These are phyloP conservation scores for Ogataea dorogensis DNA, from an alignment of 805 yeast genomes.

Conservation along the genomic window DNA sequence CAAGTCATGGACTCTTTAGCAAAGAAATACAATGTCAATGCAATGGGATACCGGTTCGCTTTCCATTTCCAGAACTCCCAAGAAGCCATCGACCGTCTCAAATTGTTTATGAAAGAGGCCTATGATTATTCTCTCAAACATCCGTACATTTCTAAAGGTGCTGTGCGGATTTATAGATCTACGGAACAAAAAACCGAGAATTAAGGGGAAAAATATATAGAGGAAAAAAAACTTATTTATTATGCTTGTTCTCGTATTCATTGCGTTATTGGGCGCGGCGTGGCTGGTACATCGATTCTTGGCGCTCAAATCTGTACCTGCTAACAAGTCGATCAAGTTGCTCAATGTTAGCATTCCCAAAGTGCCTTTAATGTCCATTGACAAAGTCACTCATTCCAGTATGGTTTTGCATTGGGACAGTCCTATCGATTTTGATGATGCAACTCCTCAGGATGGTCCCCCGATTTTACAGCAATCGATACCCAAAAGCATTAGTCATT, in stretches of 20 bases:
- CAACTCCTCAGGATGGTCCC: constrained; percentile 24
- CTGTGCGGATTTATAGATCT: constrained; percentile 32
- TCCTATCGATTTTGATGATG: constrained; percentile 12
- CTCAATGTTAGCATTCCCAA: constrained; percentile 55
- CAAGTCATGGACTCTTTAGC: constrained; percentile 50
- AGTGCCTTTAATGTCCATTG: constrained; percentile 54
- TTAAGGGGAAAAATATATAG: constrained; percentile 1
- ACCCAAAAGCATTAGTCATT: constrained; percentile 34
- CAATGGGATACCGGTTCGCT: constrained; percentile 74
- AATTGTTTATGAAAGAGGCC: constrained; percentile 55
- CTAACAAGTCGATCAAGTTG: constrained; percentile 44
- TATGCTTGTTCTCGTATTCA: constrained; percentile 20
- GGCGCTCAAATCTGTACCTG: constrained; percentile 38
- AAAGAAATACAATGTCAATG: constrained; percentile 55
- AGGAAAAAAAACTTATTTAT: constrained; percentile 6
- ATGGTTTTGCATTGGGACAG: constrained; percentile 57
- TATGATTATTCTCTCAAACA: constrained; percentile 49
- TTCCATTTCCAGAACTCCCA: constrained; percentile 69
- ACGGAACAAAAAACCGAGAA: not conserved
- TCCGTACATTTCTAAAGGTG: constrained; percentile 50
- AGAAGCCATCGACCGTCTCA: constrained; percentile 53
- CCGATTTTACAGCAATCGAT: constrained; percentile 23
- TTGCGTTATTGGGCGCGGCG: constrained; percentile 23
- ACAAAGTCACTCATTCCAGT: constrained; percentile 44
- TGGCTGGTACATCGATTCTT: constrained; percentile 34